Evolutionary conservation across 2,329 filamentous ascomycete species (phyloP).

Genomic region (Colletotrichum sp.): DNA sequence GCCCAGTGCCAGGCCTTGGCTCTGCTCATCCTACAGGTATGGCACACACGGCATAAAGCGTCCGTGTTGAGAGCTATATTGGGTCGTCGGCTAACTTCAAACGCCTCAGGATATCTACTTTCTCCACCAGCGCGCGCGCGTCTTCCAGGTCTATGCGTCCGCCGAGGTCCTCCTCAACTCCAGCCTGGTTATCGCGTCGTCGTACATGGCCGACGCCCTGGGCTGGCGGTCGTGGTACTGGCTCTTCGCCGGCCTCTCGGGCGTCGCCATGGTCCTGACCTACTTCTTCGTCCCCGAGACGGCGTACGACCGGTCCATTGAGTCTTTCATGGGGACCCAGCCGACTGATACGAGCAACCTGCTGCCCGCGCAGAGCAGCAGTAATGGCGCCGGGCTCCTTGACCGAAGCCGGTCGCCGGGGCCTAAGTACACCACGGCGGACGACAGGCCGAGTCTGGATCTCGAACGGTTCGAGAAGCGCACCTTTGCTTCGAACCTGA

Average conservation of each 20-base stretch:
- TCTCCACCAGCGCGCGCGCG: constrained; percentile 9
- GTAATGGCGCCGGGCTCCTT: not conserved
- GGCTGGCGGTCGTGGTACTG: constrained; percentile 14
- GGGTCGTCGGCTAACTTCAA: not conserved
- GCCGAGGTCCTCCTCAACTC: constrained; percentile 8
- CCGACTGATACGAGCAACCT: not conserved
- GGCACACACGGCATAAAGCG: not conserved
- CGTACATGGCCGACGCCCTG: constrained; percentile 5
- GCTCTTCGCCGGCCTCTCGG: constrained; percentile 5
- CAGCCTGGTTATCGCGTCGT: not conserved
- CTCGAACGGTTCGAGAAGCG: not conserved
- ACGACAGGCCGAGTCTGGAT: not conserved
- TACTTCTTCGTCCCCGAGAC: constrained; percentile 17
- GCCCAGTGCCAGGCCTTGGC: constrained; percentile 8
- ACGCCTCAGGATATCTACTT: constrained; percentile 6
- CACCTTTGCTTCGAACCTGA: not conserved
- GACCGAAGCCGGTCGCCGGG: not conserved
- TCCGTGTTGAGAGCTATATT: not conserved
- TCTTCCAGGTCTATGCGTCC: constrained; percentile 8
- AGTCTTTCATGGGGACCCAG: constrained; percentile 1
- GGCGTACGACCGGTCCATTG: constrained; percentile 3
- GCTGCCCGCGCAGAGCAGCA: not conserved
- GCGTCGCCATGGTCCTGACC: constrained; percentile 5
- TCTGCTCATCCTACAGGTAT: constrained; percentile 5
- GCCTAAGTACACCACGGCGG: not conserved